Evolutionary conservation across 768 basidiomycete species (phyloP), one percentile per base, ranked within the genome.

Genomic region (Panaeolus papilionaceus): DNA sequence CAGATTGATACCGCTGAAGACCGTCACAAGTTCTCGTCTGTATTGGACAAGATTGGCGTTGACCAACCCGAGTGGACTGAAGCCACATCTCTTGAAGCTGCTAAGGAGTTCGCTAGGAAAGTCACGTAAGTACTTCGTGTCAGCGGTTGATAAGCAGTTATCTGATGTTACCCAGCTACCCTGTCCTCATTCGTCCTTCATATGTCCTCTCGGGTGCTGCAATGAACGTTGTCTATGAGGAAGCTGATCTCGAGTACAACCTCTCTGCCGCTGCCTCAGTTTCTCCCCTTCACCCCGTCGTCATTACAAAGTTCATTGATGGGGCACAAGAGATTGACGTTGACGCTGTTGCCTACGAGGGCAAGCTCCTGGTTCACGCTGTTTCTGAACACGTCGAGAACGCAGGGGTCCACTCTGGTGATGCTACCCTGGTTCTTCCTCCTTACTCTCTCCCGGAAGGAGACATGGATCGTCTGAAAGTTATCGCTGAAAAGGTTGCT

Each of bases 341-440:
- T 54, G 98, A 99, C 75, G 98, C 96, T 47, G 98, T 98, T 65
- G 97, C 95, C 1, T 88, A 98, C 84, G 82, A 95, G 69, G 98
- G 98, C 71, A 87, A 89, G 71, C 92, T 99, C 10, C 86, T 99
- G 63, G 88, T 99, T 38, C 97, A 99, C 73, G 97, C 97, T 64
- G 87, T 99, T 66, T 99, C 97, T 3, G 98, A 99, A 78, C 98
- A 99, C 77, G 95, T 99, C 66, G 98, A 99, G 81, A 96, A 98
- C 73, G 97, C 97, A 12, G 97, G 97, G 77, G 96, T 99, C 12
- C 97, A 99, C 80, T 99, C 97, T 69, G 97, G 98, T 62, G 98
- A 99, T 76, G 98, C 98, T 14, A 99, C 98, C 0, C 88, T 99
- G 64, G 96, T 99, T 71, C 89, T 99, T 5, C 98, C 98, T 47